Conservation (phyloP, 2,329 filamentous ascomycete species). For the Penicillium brasilianum region DNA sequence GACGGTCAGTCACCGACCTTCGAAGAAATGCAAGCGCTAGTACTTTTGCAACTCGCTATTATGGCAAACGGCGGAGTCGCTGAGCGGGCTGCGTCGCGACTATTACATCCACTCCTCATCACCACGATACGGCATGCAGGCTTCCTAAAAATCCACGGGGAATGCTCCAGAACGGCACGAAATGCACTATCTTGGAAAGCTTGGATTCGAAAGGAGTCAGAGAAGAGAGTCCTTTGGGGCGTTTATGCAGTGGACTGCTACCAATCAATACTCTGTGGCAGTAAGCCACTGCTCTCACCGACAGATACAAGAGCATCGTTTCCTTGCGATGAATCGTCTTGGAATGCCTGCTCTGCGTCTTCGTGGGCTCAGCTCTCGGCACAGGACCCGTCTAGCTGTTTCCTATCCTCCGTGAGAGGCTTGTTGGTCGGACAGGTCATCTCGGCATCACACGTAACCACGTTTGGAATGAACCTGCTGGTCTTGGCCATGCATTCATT, state of each 20-base stretch:
- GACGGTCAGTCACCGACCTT: not conserved
- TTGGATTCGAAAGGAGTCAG: conserved; percentile 3
- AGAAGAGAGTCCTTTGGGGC: conserved; percentile 9
- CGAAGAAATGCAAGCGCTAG: not conserved
- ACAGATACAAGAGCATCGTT: conserved; percentile 9
- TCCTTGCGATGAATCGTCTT: conserved; percentile 4
- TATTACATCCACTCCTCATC: conserved; percentile 10
- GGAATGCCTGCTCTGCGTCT: conserved; percentile 8
- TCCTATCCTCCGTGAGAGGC: not conserved
- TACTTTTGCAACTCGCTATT: conserved; percentile 8
- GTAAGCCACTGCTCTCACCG: conserved; percentile 4
- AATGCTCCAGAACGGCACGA: conserved; percentile 1
- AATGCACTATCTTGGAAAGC: conserved; percentile 1
- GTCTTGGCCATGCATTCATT: conserved; percentile 5
- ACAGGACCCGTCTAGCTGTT: conserved; percentile 10
- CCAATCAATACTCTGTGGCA: conserved; percentile 4
- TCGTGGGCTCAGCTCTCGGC: not conserved
- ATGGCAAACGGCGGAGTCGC: conserved; percentile 7
- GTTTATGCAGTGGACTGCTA: conserved; percentile 10
- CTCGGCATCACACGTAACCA: conserved; percentile 2
- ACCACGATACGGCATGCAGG: conserved; percentile 4
- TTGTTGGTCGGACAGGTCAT: not conserved
- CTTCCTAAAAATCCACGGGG: conserved; percentile 5
- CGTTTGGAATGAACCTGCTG: conserved; percentile 3
- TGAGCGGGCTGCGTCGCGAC: conserved; percentile 7